Conservation (phyloP, 768 basidiomycete species). For the Dentipellis fragilis region DNA sequence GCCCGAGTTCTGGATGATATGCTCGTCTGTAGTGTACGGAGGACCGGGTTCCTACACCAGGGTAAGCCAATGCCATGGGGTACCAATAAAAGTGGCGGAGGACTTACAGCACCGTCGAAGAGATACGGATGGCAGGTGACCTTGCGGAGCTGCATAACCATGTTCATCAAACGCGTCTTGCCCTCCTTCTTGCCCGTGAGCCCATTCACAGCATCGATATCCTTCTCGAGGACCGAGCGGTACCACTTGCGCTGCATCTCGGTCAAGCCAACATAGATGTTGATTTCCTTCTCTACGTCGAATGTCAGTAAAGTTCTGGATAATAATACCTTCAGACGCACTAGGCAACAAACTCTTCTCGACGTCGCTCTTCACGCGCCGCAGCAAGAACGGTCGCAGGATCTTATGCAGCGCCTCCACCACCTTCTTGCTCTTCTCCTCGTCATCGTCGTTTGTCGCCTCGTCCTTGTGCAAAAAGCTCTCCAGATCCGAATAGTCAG, state of each 20-base stretch:
- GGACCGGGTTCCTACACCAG: slow-evolving; percentile 82
- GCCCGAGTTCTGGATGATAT: slow-evolving; percentile 86
- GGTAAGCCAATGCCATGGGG: neutral
- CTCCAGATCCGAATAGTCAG: slow-evolving; percentile 84
- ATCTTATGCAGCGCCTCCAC: slow-evolving; percentile 98
- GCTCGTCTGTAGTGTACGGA: slow-evolving; percentile 96
- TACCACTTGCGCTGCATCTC: slow-evolving; percentile 99
- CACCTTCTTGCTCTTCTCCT: slow-evolving; percentile 83
- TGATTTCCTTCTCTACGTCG: slow-evolving; percentile 86
- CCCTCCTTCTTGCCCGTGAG: slow-evolving; percentile 97
- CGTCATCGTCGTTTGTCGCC: slow-evolving; percentile 51
- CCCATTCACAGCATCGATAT: slow-evolving; percentile 97
- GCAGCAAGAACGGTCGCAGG: slow-evolving; percentile 84
- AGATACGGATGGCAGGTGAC: slow-evolving; percentile 88
- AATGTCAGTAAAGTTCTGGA: neutral
- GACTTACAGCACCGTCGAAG: slow-evolving; percentile 78
- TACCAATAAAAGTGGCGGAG: neutral
- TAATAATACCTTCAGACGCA: slow-evolving; percentile 22
- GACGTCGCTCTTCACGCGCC: slow-evolving; percentile 92
- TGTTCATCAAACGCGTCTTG: slow-evolving; percentile 94
- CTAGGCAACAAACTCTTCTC: slow-evolving; percentile 94
- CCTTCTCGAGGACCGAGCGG: slow-evolving; percentile 89
- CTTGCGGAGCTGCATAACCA: slow-evolving; percentile 97
- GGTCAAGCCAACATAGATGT: slow-evolving; percentile 92
- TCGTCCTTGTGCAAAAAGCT: slow-evolving; percentile 90